Evolutionary conservation across 169 alveolate genomes (phyloP), one percentile per base, ranked within the genome.

Genomic region (Plasmodium fragile): DNA sequence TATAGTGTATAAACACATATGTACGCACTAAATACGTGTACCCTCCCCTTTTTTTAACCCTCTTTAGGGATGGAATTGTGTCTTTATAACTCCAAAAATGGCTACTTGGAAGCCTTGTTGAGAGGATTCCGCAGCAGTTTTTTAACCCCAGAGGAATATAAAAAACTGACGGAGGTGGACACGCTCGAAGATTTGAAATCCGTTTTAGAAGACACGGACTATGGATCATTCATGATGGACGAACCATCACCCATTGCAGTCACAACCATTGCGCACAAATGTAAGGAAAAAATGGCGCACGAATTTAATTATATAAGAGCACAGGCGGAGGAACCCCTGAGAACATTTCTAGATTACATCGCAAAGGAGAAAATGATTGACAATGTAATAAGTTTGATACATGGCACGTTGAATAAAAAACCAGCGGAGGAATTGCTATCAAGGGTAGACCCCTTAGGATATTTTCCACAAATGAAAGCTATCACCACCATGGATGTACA

Each of bases 141-240:
- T 96, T 96, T 99, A 93, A 97, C 98, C 16, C 98, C 98, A 81
- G 99, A 98, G 53, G 98, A 98, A 95, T 99, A 99, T 96, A 95
- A 96, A 59, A 93, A 95, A 65, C 96, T 98, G 90, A 97, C 97
- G 6, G 97, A 92, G 49, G 98, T 97, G 22, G 99, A 98, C 52
- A 95, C 97, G 22, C 94, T 98, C n/a, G 99, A 98, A 55, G 99
- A 98, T 79, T 96, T 98, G 82, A 95, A 98, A 53, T 95, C 98
- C 80, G 98, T 98, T 69, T 97, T 99, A 75, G 99, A 99, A 92
- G 99, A 99, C 92, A 99, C 99, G 30, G 99, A 99, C 95, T 99
- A 99, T 96, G 98, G 98, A 34, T 92, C 98, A 43, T 99, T 98
- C 92, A 93, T 99, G 93, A 98, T 98, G 96, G 99, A 98, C 90